Conservation (phyloP, 169 alveolate species). For the Blepharisma undulans region DNA sequence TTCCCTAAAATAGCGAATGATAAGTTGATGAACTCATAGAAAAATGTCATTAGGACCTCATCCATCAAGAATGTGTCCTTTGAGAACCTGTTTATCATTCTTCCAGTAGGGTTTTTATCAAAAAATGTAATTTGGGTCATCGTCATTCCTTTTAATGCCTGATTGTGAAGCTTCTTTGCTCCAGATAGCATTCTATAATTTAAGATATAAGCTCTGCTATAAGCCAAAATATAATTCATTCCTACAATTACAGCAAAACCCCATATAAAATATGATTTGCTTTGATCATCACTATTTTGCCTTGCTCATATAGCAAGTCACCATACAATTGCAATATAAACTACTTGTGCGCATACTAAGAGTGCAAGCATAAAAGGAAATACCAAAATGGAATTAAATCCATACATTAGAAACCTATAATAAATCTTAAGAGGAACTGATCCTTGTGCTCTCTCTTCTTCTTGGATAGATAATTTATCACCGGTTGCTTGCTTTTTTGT, state of each 20-base stretch:
- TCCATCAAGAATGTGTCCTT: conserved; percentile 54
- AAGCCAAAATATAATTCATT: not conserved
- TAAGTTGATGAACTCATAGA: not conserved
- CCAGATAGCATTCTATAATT: not conserved
- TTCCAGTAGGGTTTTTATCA: conserved; percentile 88
- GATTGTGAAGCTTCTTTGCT: not conserved
- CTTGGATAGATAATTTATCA: not conserved
- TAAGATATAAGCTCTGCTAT: not conserved
- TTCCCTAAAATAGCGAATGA: not conserved
- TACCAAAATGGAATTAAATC: not conserved
- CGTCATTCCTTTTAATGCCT: conserved; percentile 3
- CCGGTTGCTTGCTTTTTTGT: not conserved
- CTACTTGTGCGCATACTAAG: not conserved
- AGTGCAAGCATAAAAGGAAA: not conserved
- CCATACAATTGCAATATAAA: not conserved
- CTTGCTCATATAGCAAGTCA: not conserved
- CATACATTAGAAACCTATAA: not conserved
- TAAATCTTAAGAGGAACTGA: conserved; percentile 10
- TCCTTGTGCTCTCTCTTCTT: conserved; percentile 16
- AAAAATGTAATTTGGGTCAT: conserved; percentile 44
- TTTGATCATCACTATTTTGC: not conserved
- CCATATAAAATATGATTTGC: not conserved
- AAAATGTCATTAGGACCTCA: not conserved
- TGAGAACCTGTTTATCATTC: conserved; percentile 72
- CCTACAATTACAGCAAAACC: not conserved